phyloP scores from a whole-genome alignment of 257 asterid species.

The Ehretia macrophylla region DNA sequence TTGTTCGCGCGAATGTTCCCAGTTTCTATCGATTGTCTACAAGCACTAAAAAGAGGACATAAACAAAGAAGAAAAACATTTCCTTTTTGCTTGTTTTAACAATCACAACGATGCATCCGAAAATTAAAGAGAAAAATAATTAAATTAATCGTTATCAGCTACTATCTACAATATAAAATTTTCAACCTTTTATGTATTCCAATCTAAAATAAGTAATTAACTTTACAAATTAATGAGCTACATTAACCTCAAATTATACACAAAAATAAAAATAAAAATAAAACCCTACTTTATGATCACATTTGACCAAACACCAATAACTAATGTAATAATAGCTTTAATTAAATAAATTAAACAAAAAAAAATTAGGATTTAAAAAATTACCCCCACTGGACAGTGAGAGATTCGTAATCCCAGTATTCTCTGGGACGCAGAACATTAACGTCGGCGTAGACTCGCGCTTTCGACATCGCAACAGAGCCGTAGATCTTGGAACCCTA shows the following conservation, averaged over 20 bases:
- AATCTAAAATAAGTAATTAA: background rate
- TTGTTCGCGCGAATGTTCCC: no score
- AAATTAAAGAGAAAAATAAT: background rate
- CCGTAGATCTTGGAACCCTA: slow-evolving; percentile 38
- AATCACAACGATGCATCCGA: background rate
- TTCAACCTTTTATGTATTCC: background rate
- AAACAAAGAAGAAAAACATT: background rate
- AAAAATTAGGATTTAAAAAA: background rate
- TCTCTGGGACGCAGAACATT: slow-evolving; percentile 79
- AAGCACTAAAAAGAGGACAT: no score
- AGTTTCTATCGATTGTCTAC: no score
- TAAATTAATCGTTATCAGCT: no score
- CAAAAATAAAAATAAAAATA: no score
- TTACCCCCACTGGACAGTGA: slow-evolving; percentile 80
- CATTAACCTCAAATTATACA: background rate
- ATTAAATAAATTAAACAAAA: background rate
- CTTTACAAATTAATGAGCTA: no score
- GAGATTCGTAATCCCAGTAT: slow-evolving; percentile 79
- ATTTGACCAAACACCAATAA: background rate
- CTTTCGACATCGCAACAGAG: slow-evolving; percentile 56
- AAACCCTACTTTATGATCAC: background rate
- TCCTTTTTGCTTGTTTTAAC: background rate
- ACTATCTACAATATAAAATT: background rate
- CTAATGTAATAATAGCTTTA: background rate
- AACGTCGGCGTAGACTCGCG: slow-evolving; percentile 73